Evolutionary conservation across 2,329 filamentous ascomycete species (phyloP).

Genomic region (Penicillium verrucosum): DNA sequence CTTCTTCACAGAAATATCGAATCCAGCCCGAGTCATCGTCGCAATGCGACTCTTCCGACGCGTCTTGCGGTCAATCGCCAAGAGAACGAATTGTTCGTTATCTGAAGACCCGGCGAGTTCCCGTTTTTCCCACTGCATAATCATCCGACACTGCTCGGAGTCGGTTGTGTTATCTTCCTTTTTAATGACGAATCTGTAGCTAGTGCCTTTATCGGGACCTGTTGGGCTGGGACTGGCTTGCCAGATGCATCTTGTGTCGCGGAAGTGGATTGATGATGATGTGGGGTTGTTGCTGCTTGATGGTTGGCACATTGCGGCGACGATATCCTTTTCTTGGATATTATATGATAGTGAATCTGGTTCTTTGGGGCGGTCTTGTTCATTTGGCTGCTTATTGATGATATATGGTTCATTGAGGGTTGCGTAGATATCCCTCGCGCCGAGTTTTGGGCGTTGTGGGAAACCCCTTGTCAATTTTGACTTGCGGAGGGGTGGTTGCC

Average conservation of each 20-base stretch:
- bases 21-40: conserved; percentile 17
- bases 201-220: conserved; percentile 4
- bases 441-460: conserved; percentile 22
- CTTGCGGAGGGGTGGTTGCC: conserved; percentile 29
- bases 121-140: conserved; percentile 25
- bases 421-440: conserved; percentile 28
- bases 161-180: not conserved
- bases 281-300: not conserved
- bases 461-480: conserved; percentile 22
- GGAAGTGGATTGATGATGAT: conserved; percentile 17
- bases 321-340: conserved; percentile 12
- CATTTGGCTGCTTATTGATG: not conserved
- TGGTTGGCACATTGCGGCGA: conserved; percentile 19
- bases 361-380: not conserved
- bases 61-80: conserved; percentile 22
- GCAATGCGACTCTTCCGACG: conserved; percentile 22
- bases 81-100: conserved; percentile 17
- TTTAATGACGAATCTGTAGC: conserved; percentile 18
- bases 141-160: conserved; percentile 12
- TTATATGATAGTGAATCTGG: not conserved
- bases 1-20: conserved; percentile 29
- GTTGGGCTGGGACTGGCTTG: conserved; percentile 7
- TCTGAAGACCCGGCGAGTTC: not conserved
- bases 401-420: conserved; percentile 28
- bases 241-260: conserved; percentile 18